Percentiles rank a stretch among this genome's conserved stretches.
These are phyloP conservation scores for Penicillium corylophilum DNA, from an alignment of 2,329 filamentous ascomycete species.

Conservation along the genomic window DNA sequence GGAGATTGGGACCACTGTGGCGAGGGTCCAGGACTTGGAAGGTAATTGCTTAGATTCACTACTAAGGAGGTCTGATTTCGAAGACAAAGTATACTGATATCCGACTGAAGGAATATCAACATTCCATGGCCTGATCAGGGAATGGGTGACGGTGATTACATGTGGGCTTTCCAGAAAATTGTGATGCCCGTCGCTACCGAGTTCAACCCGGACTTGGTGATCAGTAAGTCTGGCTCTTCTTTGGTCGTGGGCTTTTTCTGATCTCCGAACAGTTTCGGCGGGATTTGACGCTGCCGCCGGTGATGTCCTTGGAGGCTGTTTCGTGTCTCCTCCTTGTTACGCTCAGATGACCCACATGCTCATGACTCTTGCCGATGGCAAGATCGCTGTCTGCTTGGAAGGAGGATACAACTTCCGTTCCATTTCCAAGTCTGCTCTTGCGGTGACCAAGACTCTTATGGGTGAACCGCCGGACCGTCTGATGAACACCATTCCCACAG, in stretches of 20 bases:
- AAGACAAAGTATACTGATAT: conserved; percentile 10
- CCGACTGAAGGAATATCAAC: conserved; percentile 58
- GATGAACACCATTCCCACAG: conserved; percentile 47
- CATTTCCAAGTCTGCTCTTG: conserved; percentile 87
- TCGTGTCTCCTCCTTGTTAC: conserved; percentile 86
- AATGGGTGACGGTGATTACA: conserved; percentile 96
- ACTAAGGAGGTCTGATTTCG: neutral
- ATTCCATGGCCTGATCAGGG: conserved; percentile 67
- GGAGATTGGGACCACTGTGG: conserved; percentile 62
- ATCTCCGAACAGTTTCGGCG: conserved; percentile 64
- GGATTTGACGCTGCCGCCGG: conserved; percentile 95
- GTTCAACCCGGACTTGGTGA: conserved; percentile 90
- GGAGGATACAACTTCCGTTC: conserved; percentile 93
- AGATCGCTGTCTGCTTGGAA: conserved; percentile 88
- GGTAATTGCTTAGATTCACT: conserved; percentile 34
- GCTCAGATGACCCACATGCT: conserved; percentile 99
- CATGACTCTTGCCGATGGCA: conserved; percentile 88
- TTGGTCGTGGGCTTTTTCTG: conserved; percentile 3
- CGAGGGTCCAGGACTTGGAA: conserved; percentile 56
- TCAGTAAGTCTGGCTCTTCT: conserved; percentile 50
- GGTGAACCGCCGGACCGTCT: conserved; percentile 78
- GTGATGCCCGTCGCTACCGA: conserved; percentile 95
- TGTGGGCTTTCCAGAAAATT: conserved; percentile 92
- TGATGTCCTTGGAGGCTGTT: conserved; percentile 88
- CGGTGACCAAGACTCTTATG: conserved; percentile 91